phyloP scores from a whole-genome alignment of 257 asterid genomes.

The Solanum chilense region DNA sequence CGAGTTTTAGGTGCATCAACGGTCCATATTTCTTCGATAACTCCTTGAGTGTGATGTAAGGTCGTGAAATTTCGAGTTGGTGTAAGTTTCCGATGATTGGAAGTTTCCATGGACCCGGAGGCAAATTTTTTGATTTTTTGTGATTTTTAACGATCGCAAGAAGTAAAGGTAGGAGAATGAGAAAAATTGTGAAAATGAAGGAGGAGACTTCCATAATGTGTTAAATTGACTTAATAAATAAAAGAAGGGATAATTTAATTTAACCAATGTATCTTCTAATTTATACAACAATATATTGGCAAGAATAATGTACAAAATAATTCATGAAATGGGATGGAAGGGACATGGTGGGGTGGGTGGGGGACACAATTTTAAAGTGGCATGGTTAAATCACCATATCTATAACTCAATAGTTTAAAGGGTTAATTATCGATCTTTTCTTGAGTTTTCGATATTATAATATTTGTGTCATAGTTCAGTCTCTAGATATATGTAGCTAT shows the following conservation, averaged over 20 bases:
- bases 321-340: not conserved
- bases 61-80: conserved; percentile 7
- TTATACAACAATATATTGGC: too few species aligned
- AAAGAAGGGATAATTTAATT: not conserved
- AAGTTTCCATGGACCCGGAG: conserved; percentile 18
- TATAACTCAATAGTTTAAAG: too few species aligned
- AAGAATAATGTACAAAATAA: not conserved
- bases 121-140: not conserved
- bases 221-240: too few species aligned
- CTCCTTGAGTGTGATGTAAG: not conserved
- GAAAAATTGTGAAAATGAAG: not conserved
- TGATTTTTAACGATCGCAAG: not conserved
- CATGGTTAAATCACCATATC: too few species aligned
- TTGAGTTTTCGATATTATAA: too few species aligned
- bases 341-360: too few species aligned
- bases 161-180: not conserved
- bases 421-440: too few species aligned
- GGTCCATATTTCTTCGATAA: conserved; percentile 20
- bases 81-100: conserved; percentile 31
- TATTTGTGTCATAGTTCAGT: too few species aligned
- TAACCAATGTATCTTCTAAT: not conserved
- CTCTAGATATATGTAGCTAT: too few species aligned
- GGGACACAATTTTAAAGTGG: too few species aligned
- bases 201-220: not conserved
- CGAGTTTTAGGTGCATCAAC: conserved; percentile 18